A percentile compares a stretch with the other conserved stretches of the same genome.
Conservation (phyloP, 2,329 filamentous ascomycete genomes). For the Xylariaceae sp. region DNA sequence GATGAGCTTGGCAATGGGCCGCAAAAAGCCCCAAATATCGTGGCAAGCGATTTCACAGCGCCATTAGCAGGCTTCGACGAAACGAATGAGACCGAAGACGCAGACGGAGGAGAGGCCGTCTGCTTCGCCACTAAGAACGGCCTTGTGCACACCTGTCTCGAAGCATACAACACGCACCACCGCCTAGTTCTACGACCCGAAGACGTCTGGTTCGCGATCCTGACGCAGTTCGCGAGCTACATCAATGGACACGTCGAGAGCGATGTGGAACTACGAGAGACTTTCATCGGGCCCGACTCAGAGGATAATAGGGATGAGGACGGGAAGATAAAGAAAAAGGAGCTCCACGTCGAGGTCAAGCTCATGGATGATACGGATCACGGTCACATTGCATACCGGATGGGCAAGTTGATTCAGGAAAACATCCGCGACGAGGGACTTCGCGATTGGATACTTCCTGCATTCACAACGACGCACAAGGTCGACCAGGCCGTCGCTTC, state of each 20-base stretch:
- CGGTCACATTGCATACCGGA: conserved; percentile 31
- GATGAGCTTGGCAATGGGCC: conserved; percentile 22
- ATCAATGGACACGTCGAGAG: conserved; percentile 42
- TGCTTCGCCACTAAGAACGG: conserved; percentile 28
- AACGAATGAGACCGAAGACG: conserved; percentile 17
- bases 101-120: conserved; percentile 18
- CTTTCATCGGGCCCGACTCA: conserved; percentile 37
- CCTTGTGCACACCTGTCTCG: conserved; percentile 33
- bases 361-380: conserved; percentile 18
- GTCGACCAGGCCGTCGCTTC: conserved; percentile 36
- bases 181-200: conserved; percentile 44
- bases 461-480: conserved; percentile 41
- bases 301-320: too few species aligned
- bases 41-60: conserved; percentile 20
- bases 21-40: conserved; percentile 18
- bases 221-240: conserved; percentile 42
- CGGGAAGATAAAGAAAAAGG: conserved; percentile 36
- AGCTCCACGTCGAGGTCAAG: conserved; percentile 16
- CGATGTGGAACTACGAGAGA: conserved; percentile 37
- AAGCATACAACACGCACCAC: conserved; percentile 39
- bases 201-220: conserved; percentile 47
- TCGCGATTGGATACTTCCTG: conserved; percentile 39
- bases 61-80: background rate
- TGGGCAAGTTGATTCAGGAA: conserved; percentile 34
- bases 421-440: conserved; percentile 36